Conservation (phyloP, 169 alveolate genomes). For the Plasmodium berghei region DNA sequence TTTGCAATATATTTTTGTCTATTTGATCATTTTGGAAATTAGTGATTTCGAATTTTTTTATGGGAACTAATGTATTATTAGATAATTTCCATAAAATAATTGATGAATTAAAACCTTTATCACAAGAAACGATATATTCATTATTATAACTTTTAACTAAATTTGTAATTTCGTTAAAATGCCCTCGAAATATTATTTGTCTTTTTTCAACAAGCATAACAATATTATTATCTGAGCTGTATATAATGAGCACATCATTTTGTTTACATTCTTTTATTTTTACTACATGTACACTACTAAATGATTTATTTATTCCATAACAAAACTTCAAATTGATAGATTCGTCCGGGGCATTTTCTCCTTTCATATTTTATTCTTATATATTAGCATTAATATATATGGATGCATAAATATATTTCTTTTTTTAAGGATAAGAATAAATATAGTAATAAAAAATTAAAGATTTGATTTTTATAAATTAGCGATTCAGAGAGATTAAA, state of each 20-base stretch:
- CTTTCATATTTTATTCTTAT: slow-evolving; percentile 20
- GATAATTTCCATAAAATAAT: slow-evolving; percentile 57
- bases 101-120: slow-evolving; percentile 54
- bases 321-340: slow-evolving; percentile 71
- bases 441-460: neutral
- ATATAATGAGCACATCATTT: slow-evolving; percentile 24
- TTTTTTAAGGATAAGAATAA: neutral
- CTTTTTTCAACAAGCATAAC: slow-evolving; percentile 60
- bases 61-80: slow-evolving; percentile 27
- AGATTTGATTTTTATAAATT: too few species aligned
- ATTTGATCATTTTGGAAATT: neutral
- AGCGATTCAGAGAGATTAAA: too few species aligned
- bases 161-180: slow-evolving; percentile 54
- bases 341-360: slow-evolving; percentile 44
- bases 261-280: neutral
- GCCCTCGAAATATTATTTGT: slow-evolving; percentile 69
- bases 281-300: slow-evolving; percentile 57
- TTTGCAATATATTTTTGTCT: neutral
- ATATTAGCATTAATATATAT: neutral
- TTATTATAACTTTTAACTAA: slow-evolving; percentile 55
- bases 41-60: slow-evolving; percentile 31
- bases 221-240: slow-evolving; percentile 72
- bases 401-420: neutral
- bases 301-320: slow-evolving; percentile 66
- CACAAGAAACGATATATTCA: slow-evolving; percentile 65